A percentile compares a stretch with the other conserved stretches of the same genome.
Evolutionary conservation across 1,139 yeast genomes (phyloP).

Genomic region (Diutina neorugosa): DNA sequence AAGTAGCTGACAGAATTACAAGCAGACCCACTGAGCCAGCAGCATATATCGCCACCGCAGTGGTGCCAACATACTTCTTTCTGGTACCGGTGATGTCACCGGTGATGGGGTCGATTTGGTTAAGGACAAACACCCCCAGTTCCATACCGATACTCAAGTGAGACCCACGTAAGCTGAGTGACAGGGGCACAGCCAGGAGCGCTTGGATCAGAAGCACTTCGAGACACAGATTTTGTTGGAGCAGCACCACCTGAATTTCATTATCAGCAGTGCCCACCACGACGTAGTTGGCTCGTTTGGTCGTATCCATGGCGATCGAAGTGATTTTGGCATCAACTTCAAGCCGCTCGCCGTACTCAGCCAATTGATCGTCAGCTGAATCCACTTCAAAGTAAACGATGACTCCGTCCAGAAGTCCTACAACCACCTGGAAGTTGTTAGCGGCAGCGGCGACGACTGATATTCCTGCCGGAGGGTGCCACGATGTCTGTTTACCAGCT

Average conservation of each 20-base stretch:
- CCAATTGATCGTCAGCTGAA: conserved; percentile 43
- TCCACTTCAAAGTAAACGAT: conserved; percentile 78
- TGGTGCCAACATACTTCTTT: conserved; percentile 64
- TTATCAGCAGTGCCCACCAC: conserved; percentile 66
- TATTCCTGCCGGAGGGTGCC: conserved; percentile 82
- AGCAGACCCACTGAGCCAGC: conserved; percentile 22
- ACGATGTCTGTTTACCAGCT: conserved; percentile 30
- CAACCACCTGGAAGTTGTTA: conserved; percentile 54
- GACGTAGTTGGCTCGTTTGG: conserved; percentile 38
- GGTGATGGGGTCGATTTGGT: conserved; percentile 41
- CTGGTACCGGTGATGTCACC: conserved; percentile 62
- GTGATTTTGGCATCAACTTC: conserved; percentile 42
- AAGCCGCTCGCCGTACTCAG: conserved; percentile 56
- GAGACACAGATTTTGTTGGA: conserved; percentile 50
- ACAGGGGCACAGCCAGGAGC: conserved; percentile 44
- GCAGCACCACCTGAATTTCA: conserved; percentile 57
- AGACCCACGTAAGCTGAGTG: conserved; percentile 26
- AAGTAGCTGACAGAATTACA: conserved; percentile 11
- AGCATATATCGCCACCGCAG: conserved; percentile 38
- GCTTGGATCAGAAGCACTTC: conserved; percentile 59
- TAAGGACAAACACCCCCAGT: conserved; percentile 68
- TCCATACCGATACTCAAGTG: conserved; percentile 65
- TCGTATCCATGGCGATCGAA: conserved; percentile 40
- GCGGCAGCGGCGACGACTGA: conserved; percentile 46
- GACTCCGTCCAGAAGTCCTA: conserved; percentile 65